Conservation (phyloP, 495 filamentous ascomycete species). For the Talaromyces trachyspermus region DNA sequence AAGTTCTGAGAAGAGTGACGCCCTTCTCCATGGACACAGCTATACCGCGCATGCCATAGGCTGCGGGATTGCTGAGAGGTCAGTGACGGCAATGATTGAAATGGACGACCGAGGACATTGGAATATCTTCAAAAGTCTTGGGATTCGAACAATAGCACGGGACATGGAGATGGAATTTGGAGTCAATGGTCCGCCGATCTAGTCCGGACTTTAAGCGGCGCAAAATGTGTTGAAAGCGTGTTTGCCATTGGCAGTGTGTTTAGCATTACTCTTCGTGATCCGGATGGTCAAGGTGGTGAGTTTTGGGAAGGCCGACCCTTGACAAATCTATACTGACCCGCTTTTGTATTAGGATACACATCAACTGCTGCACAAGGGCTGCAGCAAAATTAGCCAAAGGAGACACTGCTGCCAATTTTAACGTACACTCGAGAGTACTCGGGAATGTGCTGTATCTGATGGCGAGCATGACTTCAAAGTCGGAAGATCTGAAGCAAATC, state of each 20-base stretch:
- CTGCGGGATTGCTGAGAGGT: conserved; percentile 60
- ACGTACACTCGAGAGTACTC: conserved; percentile 64
- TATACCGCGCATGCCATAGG: conserved; percentile 76
- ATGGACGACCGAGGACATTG: conserved; percentile 48
- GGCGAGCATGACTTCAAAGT: conserved; percentile 55
- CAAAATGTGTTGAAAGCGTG: conserved; percentile 48
- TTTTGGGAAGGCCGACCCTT: conserved; percentile 2
- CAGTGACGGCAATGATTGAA: conserved; percentile 44
- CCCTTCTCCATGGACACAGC: conserved; percentile 71
- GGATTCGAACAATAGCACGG: conserved; percentile 12
- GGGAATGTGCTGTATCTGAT: conserved; percentile 75
- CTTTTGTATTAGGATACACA: conserved; percentile 47
- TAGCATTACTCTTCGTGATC: conserved; percentile 51
- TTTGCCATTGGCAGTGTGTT: conserved; percentile 67
- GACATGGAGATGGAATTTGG: conserved; percentile 40
- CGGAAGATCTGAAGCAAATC: conserved; percentile 41
- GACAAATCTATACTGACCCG: neutral
- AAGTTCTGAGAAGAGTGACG: conserved; percentile 59
- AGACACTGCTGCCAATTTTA: conserved; percentile 31
- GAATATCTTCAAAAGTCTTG: conserved; percentile 39
- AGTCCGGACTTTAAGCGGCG: conserved; percentile 46
- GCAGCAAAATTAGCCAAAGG: conserved; percentile 45
- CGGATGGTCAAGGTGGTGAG: conserved; percentile 35
- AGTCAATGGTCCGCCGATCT: conserved; percentile 59
- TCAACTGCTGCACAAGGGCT: conserved; percentile 55